Evolutionary conservation across 2,329 filamentous ascomycete genomes (phyloP), one percentile per base, ranked within the genome.

Genomic region (Sclerotinia subarctica): DNA sequence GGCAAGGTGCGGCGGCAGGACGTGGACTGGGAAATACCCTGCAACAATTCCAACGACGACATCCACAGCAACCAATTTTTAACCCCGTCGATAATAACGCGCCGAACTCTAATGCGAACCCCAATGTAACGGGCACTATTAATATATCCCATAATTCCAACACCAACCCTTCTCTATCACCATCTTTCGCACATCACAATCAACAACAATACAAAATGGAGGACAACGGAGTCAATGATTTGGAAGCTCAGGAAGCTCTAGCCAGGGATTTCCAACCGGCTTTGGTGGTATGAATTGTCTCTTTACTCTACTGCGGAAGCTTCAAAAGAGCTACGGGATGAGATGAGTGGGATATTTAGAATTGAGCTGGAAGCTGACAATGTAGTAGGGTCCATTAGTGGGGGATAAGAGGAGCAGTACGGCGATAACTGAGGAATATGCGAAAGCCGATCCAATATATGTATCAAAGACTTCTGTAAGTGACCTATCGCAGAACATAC

Each of bases 381-480:
- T 57, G 38, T 72, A 66, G 72, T 76, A 97, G 94, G 93, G 93
- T 67, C 91, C 92, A 70, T 83, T 94, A 62, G 90, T 98, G 72
- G 91, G 93, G 74, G 85, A 90, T 70, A 92, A 91, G 79, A 87
- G 88, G 76, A 86, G 91, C 64, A 96, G 90, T 79, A 86, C 88
- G 73, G 87, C 84, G 72, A 93, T 99, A 76, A 88, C 91, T 21
- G 85, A 89, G 71, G 92, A 97, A 78, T 98, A 97, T 81, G 91
- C 93, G 70, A 90, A 91, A 79, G 94, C 93, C 70, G 94, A 98
- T 78, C 88, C 90, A 7, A 82, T 92, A 71, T 96, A 92, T 78
- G 89, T 94, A 63, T 86, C 90, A 69, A 98, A 98, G 83, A 97
- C 94, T 60, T 85, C 87, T 77, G 94, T 96, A 82, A 79, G 88